A percentile compares a stretch with the other conserved stretches of the same genome.
phyloP scores from a whole-genome alignment of 192 early-diverging fungal species.

The Dissophora globulifera region DNA sequence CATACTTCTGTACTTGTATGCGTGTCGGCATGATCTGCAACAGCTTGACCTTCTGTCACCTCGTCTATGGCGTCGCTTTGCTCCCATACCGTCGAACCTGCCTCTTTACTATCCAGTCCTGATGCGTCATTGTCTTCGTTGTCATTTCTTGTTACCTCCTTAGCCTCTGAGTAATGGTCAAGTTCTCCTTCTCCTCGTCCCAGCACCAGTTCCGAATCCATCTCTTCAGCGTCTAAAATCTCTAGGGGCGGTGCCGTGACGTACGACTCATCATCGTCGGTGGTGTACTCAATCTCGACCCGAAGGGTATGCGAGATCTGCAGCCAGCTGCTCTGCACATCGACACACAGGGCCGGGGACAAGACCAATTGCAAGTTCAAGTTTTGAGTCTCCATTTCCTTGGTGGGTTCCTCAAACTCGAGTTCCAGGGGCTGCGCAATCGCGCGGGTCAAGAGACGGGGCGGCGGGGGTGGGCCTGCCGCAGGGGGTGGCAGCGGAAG shows the following conservation, averaged over 20 bases:
- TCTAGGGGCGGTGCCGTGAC: constrained; percentile 9
- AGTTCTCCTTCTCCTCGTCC: no score
- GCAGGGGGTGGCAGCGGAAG: constrained; percentile 2
- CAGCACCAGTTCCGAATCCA: no score
- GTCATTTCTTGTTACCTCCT: no score
- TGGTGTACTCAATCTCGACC: constrained; percentile 45
- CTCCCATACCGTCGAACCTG: background rate
- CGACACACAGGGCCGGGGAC: constrained; percentile 43
- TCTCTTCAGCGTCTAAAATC: no score
- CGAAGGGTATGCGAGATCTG: constrained; percentile 39
- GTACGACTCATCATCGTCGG: constrained; percentile 42
- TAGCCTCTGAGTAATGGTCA: no score
- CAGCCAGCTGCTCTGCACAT: constrained; percentile 43
- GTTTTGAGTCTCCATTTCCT: constrained; percentile 25
- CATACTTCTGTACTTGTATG: no score
- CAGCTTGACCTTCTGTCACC: background rate
- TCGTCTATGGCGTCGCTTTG: constrained; percentile 27
- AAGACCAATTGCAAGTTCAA: constrained; percentile 37
- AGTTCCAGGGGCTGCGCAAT: constrained; percentile 45
- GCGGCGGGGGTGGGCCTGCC: constrained; percentile 35
- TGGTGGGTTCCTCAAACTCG: constrained; percentile 33
- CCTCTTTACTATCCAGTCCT: background rate
- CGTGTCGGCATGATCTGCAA: no score
- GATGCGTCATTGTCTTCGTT: background rate
- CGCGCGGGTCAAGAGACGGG: constrained; percentile 25